Conservation (phyloP, 2,329 filamentous ascomycete species). For the Epichloe gansuensis region DNA sequence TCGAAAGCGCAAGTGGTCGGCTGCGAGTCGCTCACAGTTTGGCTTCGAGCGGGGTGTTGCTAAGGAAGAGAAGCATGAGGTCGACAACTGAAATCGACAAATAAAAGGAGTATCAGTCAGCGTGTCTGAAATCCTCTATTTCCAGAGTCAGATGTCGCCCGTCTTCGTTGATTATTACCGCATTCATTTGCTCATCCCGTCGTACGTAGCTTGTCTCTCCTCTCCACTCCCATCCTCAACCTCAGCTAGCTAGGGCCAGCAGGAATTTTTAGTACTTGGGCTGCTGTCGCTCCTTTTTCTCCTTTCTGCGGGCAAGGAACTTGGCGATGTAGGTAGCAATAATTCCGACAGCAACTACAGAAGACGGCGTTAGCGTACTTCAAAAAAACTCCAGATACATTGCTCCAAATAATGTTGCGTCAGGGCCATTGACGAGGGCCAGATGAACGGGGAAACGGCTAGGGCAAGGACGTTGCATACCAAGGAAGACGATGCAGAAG, state of each 20-base stretch:
- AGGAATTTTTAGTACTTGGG: conserved; percentile 11
- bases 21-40: not conserved
- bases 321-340: conserved; percentile 21
- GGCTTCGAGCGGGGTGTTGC: not conserved
- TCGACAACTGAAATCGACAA: not conserved
- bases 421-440: not conserved
- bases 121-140: not conserved
- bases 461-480: conserved; percentile 15
- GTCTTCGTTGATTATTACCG: not conserved
- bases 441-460: not conserved
- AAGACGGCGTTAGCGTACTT: conserved; percentile 6
- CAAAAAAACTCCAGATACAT: not conserved
- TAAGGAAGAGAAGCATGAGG: not conserved
- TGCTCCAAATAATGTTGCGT: not conserved
- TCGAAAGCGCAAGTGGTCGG: not conserved
- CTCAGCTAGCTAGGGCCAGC: not conserved
- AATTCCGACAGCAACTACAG: conserved; percentile 22
- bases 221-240: not conserved
- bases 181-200: not conserved
- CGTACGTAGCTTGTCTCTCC: not conserved
- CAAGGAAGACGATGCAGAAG: conserved; percentile 30
- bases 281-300: conserved; percentile 22
- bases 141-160: not conserved
- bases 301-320: conserved; percentile 12
- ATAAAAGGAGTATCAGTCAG: not conserved